Percentiles rank a stretch among this genome's conserved stretches.
phyloP scores from a whole-genome alignment of 179 eudicot species.

The Amaranthus tricolor region DNA sequence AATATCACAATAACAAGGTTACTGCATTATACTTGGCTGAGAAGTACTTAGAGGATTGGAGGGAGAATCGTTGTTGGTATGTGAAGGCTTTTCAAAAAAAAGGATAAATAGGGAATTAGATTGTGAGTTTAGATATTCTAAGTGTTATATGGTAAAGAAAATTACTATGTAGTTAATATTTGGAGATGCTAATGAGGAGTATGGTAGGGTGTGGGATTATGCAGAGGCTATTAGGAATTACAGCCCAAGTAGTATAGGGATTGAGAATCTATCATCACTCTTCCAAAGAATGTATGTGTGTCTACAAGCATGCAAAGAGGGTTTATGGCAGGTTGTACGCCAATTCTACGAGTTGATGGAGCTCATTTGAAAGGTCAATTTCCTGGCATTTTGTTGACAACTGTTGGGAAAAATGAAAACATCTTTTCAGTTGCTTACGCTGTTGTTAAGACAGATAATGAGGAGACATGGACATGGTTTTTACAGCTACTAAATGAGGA shows the following conservation, averaged over 20 bases:
- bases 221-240: background rate
- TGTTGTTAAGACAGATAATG: background rate
- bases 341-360: background rate
- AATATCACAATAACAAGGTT: too few species aligned
- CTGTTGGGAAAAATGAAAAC: background rate
- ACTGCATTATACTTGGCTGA: too few species aligned
- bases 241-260: background rate
- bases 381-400: background rate
- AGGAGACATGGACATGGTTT: background rate
- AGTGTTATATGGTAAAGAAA: too few species aligned
- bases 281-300: background rate
- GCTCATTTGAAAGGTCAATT: too few species aligned
- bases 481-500: background rate
- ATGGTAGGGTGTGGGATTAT: background rate
- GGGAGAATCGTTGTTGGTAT: too few species aligned
- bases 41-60: too few species aligned
- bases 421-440: background rate
- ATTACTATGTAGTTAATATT: background rate
- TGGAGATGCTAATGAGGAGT: background rate
- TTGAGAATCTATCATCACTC: background rate
- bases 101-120: too few species aligned
- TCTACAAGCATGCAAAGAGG: background rate
- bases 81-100: too few species aligned
- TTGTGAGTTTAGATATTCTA: too few species aligned
- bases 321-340: background rate